A percentile compares a stretch with the other conserved stretches of the same genome.
These are phyloP conservation scores for Colletotrichum sojae DNA, from an alignment of 2,329 filamentous ascomycete species.

Conservation along the genomic window DNA sequence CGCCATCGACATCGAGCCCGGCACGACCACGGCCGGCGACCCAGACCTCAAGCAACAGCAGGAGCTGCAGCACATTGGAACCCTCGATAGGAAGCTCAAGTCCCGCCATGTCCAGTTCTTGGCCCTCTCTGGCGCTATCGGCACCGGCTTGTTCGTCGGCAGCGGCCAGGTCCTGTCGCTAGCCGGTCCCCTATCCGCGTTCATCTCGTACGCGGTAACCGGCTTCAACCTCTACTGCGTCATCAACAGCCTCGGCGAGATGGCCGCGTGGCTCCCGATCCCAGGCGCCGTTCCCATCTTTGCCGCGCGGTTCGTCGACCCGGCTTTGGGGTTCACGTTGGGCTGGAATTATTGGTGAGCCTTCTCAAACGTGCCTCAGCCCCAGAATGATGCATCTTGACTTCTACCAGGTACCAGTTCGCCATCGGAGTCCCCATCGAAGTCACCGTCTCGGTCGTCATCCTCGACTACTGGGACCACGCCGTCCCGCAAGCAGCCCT, in stretches of 20 bases:
- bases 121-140: conserved; percentile 58
- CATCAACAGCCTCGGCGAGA: conserved; percentile 66
- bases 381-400: background rate
- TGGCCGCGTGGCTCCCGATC: conserved; percentile 74
- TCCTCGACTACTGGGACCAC: conserved; percentile 61
- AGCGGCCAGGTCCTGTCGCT: conserved; percentile 60
- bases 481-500: conserved; percentile 48
- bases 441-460: conserved; percentile 60
- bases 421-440: conserved; percentile 65
- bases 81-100: conserved; percentile 55
- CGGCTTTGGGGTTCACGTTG: conserved; percentile 62
- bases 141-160: conserved; percentile 61
- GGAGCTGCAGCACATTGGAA: conserved; percentile 51
- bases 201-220: conserved; percentile 59
- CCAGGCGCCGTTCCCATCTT: conserved; percentile 67
- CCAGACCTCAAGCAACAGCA: conserved; percentile 30
- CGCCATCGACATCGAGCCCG: conserved; percentile 8
- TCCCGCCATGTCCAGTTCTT: conserved; percentile 60
- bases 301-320: conserved; percentile 63
- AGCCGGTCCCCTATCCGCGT: conserved; percentile 57
- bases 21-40: background rate
- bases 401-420: conserved; percentile 54
- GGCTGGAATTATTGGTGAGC: conserved; percentile 65
- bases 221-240: conserved; percentile 65
- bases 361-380: background rate